A percentile compares a stretch with the other conserved stretches of the same genome.
Conservation (phyloP, 352 stramenopile genomes). For the Globisporangium heterothallicum region DNA sequence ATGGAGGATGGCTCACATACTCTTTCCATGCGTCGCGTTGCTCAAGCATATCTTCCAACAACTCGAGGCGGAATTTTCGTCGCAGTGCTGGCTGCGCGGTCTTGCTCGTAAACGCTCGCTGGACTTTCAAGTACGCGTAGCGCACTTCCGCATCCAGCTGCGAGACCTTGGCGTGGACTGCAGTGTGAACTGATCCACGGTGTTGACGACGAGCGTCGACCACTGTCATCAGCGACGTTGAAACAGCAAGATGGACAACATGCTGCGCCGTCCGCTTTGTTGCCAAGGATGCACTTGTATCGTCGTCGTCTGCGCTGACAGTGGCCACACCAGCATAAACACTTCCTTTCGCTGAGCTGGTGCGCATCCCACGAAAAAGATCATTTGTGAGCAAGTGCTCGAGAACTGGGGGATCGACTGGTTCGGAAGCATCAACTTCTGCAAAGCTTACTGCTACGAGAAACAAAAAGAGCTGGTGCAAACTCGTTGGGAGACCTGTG, state of each 20-base stretch:
- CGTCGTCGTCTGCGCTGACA: neutral
- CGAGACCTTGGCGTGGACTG: neutral
- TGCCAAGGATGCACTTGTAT: neutral
- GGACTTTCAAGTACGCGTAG: slow-evolving; percentile 16
- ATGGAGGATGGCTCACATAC: slow-evolving; percentile 13
- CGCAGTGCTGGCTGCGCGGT: neutral
- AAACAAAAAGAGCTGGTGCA: slow-evolving; percentile 26
- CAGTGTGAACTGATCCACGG: neutral
- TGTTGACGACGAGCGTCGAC: neutral
- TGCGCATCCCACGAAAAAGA: neutral
- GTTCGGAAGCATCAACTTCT: neutral
- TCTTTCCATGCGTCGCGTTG: slow-evolving; percentile 21
- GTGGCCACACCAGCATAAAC: neutral
- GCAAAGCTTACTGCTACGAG: slow-evolving; percentile 11
- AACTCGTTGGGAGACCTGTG: slow-evolving; percentile 17
- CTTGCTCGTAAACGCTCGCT: slow-evolving; percentile 13
- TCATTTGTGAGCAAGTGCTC: slow-evolving; percentile 1
- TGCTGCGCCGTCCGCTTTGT: slow-evolving; percentile 4
- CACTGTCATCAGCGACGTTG: neutral
- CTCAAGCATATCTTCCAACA: slow-evolving; percentile 29
- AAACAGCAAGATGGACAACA: neutral
- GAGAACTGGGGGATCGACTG: neutral
- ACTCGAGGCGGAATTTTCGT: neutral
- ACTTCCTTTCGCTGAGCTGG: slow-evolving; percentile 1
- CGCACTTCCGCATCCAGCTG: slow-evolving; percentile 2